These are phyloP conservation scores for Ophiorrhiza pumila DNA, from an alignment of 257 asterid species.

Conservation along the genomic window DNA sequence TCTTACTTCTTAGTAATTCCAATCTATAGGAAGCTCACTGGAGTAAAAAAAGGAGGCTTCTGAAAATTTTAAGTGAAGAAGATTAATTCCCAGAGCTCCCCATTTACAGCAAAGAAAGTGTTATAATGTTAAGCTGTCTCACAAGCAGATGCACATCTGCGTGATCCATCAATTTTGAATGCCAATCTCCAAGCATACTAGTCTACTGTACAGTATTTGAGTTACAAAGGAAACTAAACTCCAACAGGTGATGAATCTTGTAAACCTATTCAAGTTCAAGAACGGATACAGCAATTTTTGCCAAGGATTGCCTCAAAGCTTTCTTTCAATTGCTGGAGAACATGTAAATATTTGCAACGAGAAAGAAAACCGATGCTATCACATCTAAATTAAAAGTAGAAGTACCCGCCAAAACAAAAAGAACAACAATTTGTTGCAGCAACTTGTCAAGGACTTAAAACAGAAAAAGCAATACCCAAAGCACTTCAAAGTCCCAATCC, in stretches of 20 bases:
- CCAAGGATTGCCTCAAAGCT: background rate
- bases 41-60: background rate
- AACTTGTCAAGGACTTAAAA: background rate
- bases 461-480: background rate
- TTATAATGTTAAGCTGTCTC: background rate
- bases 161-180: background rate
- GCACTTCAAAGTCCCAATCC: background rate
- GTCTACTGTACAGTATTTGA: background rate
- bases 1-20: background rate
- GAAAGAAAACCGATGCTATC: background rate
- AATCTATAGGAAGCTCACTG: background rate
- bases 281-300: background rate
- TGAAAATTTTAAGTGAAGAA: background rate
- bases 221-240: background rate
- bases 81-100: background rate
- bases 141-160: background rate
- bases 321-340: background rate
- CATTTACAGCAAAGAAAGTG: background rate
- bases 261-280: conserved; percentile 2
- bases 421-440: background rate
- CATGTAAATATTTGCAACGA: background rate
- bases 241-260: background rate
- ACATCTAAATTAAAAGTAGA: background rate
- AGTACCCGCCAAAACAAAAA: background rate
- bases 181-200: background rate